Evolutionary conservation across 2,329 filamentous ascomycete genomes (phyloP), one percentile per base, ranked within the genome.

Genomic region (Venturia oleaginea): DNA sequence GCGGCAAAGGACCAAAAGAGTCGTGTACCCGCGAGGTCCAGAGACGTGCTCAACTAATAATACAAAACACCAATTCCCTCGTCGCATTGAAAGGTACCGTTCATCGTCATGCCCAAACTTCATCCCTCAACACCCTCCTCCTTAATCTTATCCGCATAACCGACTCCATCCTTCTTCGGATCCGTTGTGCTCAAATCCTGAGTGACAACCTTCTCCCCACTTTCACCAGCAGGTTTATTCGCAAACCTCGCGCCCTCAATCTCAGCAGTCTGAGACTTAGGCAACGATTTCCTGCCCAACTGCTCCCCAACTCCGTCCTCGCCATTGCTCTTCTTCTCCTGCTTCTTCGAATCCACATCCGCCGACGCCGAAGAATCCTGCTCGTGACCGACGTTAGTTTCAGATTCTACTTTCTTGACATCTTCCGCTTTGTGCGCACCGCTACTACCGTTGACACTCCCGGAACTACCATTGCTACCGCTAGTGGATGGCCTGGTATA

Each of bases 81-180:
- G 2, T 34, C 11, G 13, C 43, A 24, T 7, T 54, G 15, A 19
- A n/a, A 57, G 24, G 34, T 5, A 32, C 2, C 11, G 4, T 34
- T 19, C 34, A 61, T 15, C 59, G 24, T 34, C 43, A 8, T 22
- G 15, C 42, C 42, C 13, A 6, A 13, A 24, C 8, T 15, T 62
- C 61, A 57, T n/a, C 30, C 51, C 34, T 30, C 63, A 30, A 30
- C 63, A 46, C 22, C 57, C 19, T 32, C 40, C 57, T 30, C 22
- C 38, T 65, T 65, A 19, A 67, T 27, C 37, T 51, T 67, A 51
- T 67, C 66, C 27, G 66, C 54, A 42, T 64, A 67, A 30, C 38
- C 61, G 11, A 37, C 59, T 17, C 51, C 65, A 15, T 55, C 37
- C 13, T 66, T 61, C 4, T 34, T 59, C 37, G 66, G 66, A 62